Evolutionary conservation across 2,329 filamentous ascomycete genomes (phyloP).

Genomic region (Ceratocystis diversiconidia): DNA sequence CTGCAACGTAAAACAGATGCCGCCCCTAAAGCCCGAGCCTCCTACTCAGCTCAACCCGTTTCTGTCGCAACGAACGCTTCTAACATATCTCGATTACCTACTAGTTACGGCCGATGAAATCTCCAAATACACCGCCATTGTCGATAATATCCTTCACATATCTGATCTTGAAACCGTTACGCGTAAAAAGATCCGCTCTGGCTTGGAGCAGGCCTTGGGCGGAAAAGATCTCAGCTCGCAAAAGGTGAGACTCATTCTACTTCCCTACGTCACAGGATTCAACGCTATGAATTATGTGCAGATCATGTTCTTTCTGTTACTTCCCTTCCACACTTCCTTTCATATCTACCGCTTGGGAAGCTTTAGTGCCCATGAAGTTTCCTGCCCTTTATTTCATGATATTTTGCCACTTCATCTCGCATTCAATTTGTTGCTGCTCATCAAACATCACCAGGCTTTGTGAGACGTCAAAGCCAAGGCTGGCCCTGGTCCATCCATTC

Average conservation of each 20-base stretch:
- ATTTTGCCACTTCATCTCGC: background rate
- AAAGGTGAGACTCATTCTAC: slow-evolving; percentile 32
- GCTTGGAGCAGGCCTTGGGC: slow-evolving; percentile 39
- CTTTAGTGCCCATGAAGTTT: background rate
- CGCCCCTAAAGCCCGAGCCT: background rate
- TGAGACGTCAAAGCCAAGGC: background rate
- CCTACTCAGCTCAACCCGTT: background rate
- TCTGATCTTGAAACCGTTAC: slow-evolving; percentile 49
- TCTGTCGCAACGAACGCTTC: background rate
- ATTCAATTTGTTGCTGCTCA: background rate
- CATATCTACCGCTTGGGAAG: background rate
- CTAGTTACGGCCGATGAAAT: slow-evolving; percentile 38
- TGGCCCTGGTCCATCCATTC: background rate
- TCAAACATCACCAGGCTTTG: background rate
- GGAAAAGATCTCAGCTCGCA: slow-evolving; percentile 44
- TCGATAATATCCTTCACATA: slow-evolving; percentile 44
- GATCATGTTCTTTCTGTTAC: background rate
- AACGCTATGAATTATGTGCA: background rate
- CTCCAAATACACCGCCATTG: slow-evolving; percentile 40
- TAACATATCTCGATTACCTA: background rate
- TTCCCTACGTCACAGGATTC: slow-evolving; percentile 4
- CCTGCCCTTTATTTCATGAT: background rate
- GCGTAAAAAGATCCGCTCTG: slow-evolving; percentile 46
- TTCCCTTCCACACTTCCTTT: background rate
- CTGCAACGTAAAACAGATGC: background rate